These are phyloP conservation scores for Aureobasidium subglaciale DNA, from an alignment of 2,329 filamentous ascomycete species.

Conservation along the genomic window DNA sequence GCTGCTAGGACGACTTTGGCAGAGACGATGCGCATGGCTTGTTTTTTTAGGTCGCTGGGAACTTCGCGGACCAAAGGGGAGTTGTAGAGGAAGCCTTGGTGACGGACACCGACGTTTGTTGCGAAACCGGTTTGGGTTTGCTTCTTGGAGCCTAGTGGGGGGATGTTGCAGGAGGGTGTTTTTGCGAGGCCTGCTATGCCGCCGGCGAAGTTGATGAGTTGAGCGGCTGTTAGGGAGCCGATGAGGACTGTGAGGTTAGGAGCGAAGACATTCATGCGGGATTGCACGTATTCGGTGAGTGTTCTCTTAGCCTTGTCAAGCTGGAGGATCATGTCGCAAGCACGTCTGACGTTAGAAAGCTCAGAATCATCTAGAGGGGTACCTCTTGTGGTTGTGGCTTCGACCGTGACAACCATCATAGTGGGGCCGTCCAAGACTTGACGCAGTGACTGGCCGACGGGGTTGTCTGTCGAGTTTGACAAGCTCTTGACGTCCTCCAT, in stretches of 20 bases:
- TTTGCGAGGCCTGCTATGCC: conserved; percentile 84
- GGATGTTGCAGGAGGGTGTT: conserved; percentile 86
- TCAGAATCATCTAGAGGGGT: conserved; percentile 68
- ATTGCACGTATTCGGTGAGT: conserved; percentile 90
- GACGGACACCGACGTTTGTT: conserved; percentile 82
- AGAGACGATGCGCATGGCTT: conserved; percentile 90
- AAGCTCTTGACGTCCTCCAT: conserved; percentile 80
- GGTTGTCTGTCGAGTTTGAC: conserved; percentile 69
- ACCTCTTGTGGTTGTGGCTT: conserved; percentile 84
- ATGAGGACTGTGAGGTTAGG: conserved; percentile 88
- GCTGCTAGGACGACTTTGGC: conserved; percentile 92
- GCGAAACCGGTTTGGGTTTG: conserved; percentile 74
- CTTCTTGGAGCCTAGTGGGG: conserved; percentile 85
- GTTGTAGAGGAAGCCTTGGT: conserved; percentile 90
- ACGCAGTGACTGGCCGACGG: conserved; percentile 66
- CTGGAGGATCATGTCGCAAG: conserved; percentile 81
- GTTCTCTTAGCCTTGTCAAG: conserved; percentile 81
- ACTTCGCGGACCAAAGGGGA: conserved; percentile 83
- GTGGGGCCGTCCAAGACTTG: conserved; percentile 80
- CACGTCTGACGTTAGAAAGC: conserved; percentile 63
- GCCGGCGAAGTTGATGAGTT: conserved; percentile 91
- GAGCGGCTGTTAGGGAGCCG: conserved; percentile 85
- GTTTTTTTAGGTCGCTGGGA: conserved; percentile 77
- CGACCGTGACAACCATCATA: conserved; percentile 91
- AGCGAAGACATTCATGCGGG: conserved; percentile 91